Evolutionary conservation across 108 stramenopile species (phyloP).

Genomic region (Skeletonema potamos): DNA sequence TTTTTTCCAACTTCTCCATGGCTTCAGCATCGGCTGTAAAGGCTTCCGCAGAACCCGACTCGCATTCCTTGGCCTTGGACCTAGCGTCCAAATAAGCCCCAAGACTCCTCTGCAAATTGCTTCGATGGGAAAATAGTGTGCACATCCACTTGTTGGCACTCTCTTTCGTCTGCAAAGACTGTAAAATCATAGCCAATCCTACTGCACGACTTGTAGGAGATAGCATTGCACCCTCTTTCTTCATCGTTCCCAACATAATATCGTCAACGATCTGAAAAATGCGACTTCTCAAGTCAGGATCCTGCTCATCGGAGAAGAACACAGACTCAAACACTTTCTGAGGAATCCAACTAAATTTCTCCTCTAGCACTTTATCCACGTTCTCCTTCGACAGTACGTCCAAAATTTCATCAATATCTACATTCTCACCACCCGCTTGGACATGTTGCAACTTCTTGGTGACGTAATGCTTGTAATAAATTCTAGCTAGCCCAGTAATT

Average conservation of each 20-base stretch:
- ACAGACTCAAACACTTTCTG: constrained; percentile 65
- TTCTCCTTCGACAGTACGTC: constrained; percentile 29
- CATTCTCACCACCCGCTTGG: constrained; percentile 70
- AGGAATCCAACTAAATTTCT: constrained; percentile 77
- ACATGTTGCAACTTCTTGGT: constrained; percentile 49
- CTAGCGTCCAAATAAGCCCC: constrained; percentile 66
- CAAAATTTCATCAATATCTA: constrained; percentile 57
- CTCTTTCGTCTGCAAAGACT: constrained; percentile 48
- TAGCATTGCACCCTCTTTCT: constrained; percentile 21
- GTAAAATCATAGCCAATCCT: constrained; percentile 74
- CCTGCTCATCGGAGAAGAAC: constrained; percentile 53
- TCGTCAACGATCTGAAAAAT: constrained; percentile 70
- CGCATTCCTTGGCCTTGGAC: constrained; percentile 38
- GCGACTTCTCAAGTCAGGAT: constrained; percentile 71
- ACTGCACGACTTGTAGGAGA: constrained; percentile 72
- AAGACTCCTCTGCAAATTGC: constrained; percentile 59
- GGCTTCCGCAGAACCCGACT: constrained; percentile 58
- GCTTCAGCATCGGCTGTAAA: constrained; percentile 73
- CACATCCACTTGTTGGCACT: constrained; percentile 61
- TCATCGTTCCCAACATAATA: constrained; percentile 47
- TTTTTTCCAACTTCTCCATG: constrained; percentile 63
- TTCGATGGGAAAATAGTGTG: constrained; percentile 47
- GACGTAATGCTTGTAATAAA: constrained; percentile 68
- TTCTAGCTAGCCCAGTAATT: constrained; percentile 73
- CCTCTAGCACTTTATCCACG: constrained; percentile 21